These are phyloP conservation scores for Aureobasidium pullulans DNA, from an alignment of 2,329 filamentous ascomycete genomes.

Conservation along the genomic window DNA sequence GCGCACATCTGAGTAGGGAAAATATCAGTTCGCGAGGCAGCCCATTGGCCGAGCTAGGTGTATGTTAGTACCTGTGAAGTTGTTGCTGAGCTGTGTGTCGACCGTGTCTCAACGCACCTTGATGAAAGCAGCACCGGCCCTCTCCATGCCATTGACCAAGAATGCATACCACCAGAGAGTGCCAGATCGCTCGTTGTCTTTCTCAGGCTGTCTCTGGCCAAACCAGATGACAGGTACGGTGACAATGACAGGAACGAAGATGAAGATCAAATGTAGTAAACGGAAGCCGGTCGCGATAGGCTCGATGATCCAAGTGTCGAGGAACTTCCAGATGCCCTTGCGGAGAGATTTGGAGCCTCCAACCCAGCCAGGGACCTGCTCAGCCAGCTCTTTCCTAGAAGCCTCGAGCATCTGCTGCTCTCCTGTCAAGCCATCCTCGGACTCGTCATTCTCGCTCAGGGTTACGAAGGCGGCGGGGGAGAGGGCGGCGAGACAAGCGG, in stretches of 20 bases:
- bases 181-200: constrained; percentile 68
- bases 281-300: constrained; percentile 78
- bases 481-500: constrained; percentile 33
- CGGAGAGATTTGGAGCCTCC: constrained; percentile 51
- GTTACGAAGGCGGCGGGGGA: constrained; percentile 54
- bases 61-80: neutral
- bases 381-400: constrained; percentile 69
- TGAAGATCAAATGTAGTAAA: constrained; percentile 78
- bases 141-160: constrained; percentile 81
- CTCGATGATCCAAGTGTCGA: constrained; percentile 70
- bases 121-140: constrained; percentile 91
- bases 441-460: constrained; percentile 44
- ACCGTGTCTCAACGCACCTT: constrained; percentile 51
- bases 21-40: constrained; percentile 90
- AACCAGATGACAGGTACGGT: constrained; percentile 76
- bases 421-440: constrained; percentile 53
- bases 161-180: constrained; percentile 94
- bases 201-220: constrained; percentile 55
- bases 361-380: constrained; percentile 57
- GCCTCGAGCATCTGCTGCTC: constrained; percentile 82
- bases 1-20: constrained; percentile 89
- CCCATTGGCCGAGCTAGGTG: constrained; percentile 88
- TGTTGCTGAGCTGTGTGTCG: no score
- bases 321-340: constrained; percentile 55
- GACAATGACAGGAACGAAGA: constrained; percentile 85